Evolutionary conservation across 495 filamentous ascomycete species (phyloP).

Genomic region (Penicillium daleae): DNA sequence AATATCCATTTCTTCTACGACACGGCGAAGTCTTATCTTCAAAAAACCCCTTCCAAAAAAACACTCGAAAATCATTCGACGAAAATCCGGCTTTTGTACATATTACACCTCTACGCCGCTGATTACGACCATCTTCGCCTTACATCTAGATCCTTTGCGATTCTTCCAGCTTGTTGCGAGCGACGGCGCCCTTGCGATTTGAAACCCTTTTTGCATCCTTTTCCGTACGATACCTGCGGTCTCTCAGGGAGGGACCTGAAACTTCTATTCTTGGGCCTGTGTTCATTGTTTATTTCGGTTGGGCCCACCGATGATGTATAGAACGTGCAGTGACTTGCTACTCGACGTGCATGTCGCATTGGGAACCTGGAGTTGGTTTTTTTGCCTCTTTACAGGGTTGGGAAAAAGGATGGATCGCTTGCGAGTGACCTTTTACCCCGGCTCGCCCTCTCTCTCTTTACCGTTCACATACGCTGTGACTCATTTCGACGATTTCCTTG

Average conservation of each 20-base stretch:
- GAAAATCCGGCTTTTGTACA: conserved; percentile 46
- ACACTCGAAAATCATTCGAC: conserved; percentile 32
- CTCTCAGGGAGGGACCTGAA: conserved; percentile 48
- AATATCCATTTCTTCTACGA: conserved; percentile 32
- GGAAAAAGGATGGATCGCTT: conserved; percentile 25
- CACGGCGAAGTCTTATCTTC: conserved; percentile 19
- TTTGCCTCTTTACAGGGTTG: conserved; percentile 31
- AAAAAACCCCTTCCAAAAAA: conserved; percentile 31
- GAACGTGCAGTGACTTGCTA: conserved; percentile 49
- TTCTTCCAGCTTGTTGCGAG: conserved; percentile 51
- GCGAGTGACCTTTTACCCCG: conserved; percentile 37
- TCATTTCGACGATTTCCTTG: conserved; percentile 40
- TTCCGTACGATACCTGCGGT: conserved; percentile 45
- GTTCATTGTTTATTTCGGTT: conserved; percentile 31
- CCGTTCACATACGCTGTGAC: conserved; percentile 32
- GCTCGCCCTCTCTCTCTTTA: conserved; percentile 3
- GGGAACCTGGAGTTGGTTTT: conserved; percentile 43
- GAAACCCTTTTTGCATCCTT: conserved; percentile 35
- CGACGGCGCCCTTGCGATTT: conserved; percentile 51
- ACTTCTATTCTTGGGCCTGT: conserved; percentile 30
- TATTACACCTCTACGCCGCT: conserved; percentile 36
- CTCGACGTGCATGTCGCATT: conserved; percentile 42
- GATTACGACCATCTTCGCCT: conserved; percentile 44
- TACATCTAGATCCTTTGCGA: conserved; percentile 46
- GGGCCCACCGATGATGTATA: conserved; percentile 50